Conservation (phyloP, 768 basidiomycete genomes). For the Boletus bicolor region DNA sequence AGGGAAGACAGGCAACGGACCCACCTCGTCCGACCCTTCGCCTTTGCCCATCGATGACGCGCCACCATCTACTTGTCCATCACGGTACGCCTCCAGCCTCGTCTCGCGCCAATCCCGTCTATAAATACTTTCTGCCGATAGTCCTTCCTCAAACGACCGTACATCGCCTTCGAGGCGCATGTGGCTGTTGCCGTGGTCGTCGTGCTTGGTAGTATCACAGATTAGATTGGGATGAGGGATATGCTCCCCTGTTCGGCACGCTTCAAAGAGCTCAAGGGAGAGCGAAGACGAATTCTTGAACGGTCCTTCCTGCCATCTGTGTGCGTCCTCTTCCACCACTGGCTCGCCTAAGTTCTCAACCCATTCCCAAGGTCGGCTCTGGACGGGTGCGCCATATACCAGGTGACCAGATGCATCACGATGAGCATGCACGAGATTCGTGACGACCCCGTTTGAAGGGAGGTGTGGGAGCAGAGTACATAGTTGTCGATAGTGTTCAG, state of each 20-base stretch:
- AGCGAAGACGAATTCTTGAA: constrained; percentile 70
- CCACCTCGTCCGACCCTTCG: constrained; percentile 32
- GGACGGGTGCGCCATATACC: constrained; percentile 49
- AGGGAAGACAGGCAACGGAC: constrained; percentile 25
- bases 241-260: constrained; percentile 63
- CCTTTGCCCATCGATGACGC: constrained; percentile 6
- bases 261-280: constrained; percentile 68
- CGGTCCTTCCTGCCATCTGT: constrained; percentile 40
- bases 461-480: constrained; percentile 55
- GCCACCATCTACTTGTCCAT: constrained; percentile 14
- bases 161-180: constrained; percentile 41
- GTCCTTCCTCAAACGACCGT: constrained; percentile 63
- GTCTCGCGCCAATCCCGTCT: constrained; percentile 78
- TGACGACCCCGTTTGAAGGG: constrained; percentile 48
- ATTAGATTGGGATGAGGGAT: constrained; percentile 11
- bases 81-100: constrained; percentile 34
- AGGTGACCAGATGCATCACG: constrained; percentile 52
- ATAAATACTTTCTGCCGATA: constrained; percentile 62
- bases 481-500: constrained; percentile 55
- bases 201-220: constrained; percentile 1
- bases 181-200: constrained; percentile 20
- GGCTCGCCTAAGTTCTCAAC: constrained; percentile 64
- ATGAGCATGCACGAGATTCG: constrained; percentile 57
- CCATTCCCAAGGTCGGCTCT: constrained; percentile 87
- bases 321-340: constrained; percentile 41